Conservation (phyloP, 345 rosid species). For the Populus deltoides region DNA sequence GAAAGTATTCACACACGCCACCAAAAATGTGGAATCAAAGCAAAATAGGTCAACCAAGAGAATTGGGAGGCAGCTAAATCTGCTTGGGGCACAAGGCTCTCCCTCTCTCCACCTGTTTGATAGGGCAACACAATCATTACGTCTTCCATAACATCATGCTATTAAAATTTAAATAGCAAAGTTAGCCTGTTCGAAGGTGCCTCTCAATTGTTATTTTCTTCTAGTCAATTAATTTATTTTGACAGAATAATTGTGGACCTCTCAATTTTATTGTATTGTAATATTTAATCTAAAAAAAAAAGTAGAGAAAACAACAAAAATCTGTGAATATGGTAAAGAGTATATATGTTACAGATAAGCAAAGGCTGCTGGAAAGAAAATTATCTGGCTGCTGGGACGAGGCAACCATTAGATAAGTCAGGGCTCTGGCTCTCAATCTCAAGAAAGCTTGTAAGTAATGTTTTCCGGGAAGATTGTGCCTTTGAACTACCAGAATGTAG, state of each 20-base stretch:
- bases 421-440: constrained; percentile 87
- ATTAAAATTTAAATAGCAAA: too few species aligned
- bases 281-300: neutral
- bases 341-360: neutral
- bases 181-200: too few species aligned
- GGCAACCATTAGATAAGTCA: constrained; percentile 63
- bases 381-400: constrained; percentile 77
- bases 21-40: neutral
- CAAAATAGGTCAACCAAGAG: neutral
- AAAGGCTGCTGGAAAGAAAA: neutral
- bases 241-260: too few species aligned
- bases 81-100: too few species aligned
- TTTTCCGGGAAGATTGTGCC: constrained; percentile 76
- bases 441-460: constrained; percentile 83
- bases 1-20: neutral
- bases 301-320: neutral
- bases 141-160: too few species aligned
- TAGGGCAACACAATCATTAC: neutral
- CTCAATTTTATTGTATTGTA: too few species aligned
- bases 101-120: neutral
- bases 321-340: neutral
- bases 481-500: constrained; percentile 42
- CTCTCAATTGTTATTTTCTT: neutral
- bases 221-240: neutral
- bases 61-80: too few species aligned